Evolutionary conservation across 257 asterid genomes (phyloP).

Genomic region (Cruciata laevipes): DNA sequence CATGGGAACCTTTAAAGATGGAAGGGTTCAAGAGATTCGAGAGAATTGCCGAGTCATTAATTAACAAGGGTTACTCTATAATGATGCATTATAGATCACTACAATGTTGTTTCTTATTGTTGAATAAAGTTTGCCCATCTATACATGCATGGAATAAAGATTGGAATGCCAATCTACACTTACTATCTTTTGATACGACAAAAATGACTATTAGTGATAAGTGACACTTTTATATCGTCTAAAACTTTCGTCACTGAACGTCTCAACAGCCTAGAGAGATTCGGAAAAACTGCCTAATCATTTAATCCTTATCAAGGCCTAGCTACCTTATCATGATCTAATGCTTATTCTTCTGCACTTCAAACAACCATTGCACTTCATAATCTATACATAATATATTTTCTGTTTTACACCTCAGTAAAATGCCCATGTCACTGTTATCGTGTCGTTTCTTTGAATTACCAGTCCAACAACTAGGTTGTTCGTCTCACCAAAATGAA

Average conservation of each 20-base stretch:
- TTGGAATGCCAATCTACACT: too few relatives aligned
- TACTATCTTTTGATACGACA: too few relatives aligned
- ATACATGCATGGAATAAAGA: too few relatives aligned
- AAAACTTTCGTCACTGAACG: too few relatives aligned
- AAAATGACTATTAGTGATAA: too few relatives aligned
- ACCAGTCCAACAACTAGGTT: too few relatives aligned
- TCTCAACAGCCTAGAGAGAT: constrained; percentile 37
- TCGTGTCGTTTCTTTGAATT: too few relatives aligned
- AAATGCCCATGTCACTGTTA: not conserved
- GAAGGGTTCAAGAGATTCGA: constrained; percentile 34
- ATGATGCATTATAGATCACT: not conserved
- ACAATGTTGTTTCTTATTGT: not conserved
- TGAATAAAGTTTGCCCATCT: not conserved
- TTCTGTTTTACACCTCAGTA: too few relatives aligned
- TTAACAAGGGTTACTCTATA: not conserved
- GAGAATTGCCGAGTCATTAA: constrained; percentile 30
- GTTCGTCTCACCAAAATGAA: not conserved
- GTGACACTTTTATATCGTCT: too few relatives aligned
- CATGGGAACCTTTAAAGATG: constrained; percentile 35
- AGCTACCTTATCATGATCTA: not conserved
- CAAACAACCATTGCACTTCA: not conserved
- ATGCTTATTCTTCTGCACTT: not conserved
- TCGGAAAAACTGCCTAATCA: constrained; percentile 35
- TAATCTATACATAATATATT: not conserved
- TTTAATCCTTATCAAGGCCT: not conserved